Base-by-base conservation (phyloP, 768 basidiomycete species). In the Lactarius trivialis region DNA sequence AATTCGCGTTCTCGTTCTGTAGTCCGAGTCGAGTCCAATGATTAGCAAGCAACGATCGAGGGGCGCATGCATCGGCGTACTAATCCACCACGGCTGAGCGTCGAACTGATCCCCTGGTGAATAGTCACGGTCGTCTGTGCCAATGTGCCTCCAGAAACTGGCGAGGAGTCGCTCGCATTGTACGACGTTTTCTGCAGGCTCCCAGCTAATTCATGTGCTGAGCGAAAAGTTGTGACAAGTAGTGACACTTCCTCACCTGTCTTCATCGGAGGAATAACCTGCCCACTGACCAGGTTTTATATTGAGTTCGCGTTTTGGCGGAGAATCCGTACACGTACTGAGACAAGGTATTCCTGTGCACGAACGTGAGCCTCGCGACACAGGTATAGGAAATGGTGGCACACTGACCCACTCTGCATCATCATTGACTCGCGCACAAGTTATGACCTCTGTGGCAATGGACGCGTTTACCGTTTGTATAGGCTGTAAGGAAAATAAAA, bases 341-440 rank as follows among this genome's bases (percentile, higher is more conserved):
- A 89, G 43, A 89, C 87, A 56, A 68, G 70, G 67, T 89, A 90
- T 73, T 87, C 82, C 88, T 85, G 51, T 33, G 21, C 30, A 28
- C 45, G n/a, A 39, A 26, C 0, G 48, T 63, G n/a, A 63, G 52
- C 12, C 28, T 9, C 48, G 52, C 4, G 15, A 14, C 14, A 12
- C 9, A 48, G 28, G 1, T 33, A 62, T 36, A 30, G 32, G 24
- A 49, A 36, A 19, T n/a, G 26, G 45, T 55, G 17, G 24, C 34
- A 21, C 53, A 71, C 81, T 63, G 66, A 83, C 86, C 85, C 83
- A 87, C 71, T 75, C 75, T 8, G 75, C 73, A 4, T 77, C 74
- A 0, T 76, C 73, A 55, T 71, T 74, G 28, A 85, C 84, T 54
- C 83, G 79, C 30, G 85, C 85, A 56, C 76, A 78, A 7, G 75